These are phyloP conservation scores for Pseudisothecium myosuroides DNA, from an alignment of 225 moss, liverwort and hornwort genomes.

Conservation along the genomic window DNA sequence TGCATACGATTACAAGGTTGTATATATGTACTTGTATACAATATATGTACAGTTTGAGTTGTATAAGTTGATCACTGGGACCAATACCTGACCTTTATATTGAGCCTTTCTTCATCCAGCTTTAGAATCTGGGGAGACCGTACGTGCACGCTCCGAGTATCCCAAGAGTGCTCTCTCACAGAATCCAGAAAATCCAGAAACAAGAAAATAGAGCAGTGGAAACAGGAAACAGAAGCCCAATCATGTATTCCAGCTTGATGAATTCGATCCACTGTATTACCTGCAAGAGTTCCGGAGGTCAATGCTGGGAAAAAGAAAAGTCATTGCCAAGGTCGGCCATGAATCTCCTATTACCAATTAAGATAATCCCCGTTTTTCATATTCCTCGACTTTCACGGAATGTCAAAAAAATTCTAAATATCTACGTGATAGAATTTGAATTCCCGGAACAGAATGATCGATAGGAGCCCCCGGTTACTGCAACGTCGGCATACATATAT, in stretches of 20 bases:
- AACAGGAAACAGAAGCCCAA: neutral
- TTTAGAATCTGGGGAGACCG: neutral
- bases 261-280: neutral
- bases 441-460: neutral
- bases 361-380: neutral
- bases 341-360: neutral
- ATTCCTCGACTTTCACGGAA: neutral
- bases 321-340: neutral
- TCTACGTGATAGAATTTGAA: neutral
- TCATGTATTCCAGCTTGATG: neutral
- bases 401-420: neutral
- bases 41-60: neutral
- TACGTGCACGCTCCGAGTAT: neutral
- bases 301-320: neutral
- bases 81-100: neutral
- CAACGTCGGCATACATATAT: neutral
- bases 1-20: neutral
- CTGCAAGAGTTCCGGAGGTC: neutral
- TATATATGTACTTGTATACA: neutral
- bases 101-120: neutral
- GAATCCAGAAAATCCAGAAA: neutral
- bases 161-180: neutral
- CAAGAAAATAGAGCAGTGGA: neutral
- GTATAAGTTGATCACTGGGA: neutral
- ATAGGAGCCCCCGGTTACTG: neutral